Evolutionary conservation across 495 filamentous ascomycete species (phyloP), one percentile per base, ranked within the genome.

Genomic region (Trichoderma reesei): DNA sequence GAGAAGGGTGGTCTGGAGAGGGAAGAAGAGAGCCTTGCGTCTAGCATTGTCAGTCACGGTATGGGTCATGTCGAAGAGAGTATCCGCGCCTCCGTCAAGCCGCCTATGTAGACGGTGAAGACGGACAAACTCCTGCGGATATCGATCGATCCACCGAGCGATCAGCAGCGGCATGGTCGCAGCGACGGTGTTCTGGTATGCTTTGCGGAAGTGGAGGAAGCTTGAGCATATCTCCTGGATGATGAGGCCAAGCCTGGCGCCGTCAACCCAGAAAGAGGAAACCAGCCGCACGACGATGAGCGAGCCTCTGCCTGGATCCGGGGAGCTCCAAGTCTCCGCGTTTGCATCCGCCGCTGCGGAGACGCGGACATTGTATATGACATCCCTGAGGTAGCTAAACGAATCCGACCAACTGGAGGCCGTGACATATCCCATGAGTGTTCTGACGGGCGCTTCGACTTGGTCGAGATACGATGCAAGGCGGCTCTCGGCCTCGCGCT

Each of bases 191-290:
- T 84, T 86, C 67, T 88, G 85, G 62, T 80, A 84, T 3, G 79
- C 67, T 70, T 83, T 86, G 62, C 83, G 81, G 63, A 86, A 80
- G 65, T 85, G 83, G 60, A 87, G 72, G 70, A 86, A 87, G 66
- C 79, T 83, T 38, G 83, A 82, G 67, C 84, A 82, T 18, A 87
- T 74, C 70, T 88, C 85, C 64, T 86, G 81, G 41, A 88, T 80
- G 41, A 87, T 68, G 14, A 80, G 67, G 54, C 80, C 77, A 31
- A 88, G 75, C 69, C 86, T 87, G 59, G 78, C 79, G 59, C 73
- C 71, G 65, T 88, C 84, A 18, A 86, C 79, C 80, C 83, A 85
- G 65, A 86, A 79, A 63, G 77, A 83, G 36, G 80, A 81, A 41
- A 86, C 74, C 33, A 85, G 74, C 44, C 80, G 78, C 54, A 87